A percentile compares a stretch with the other conserved stretches of the same genome.
Evolutionary conservation across 179 eudicot genomes (phyloP).

Genomic region (Dionaea muscipula): DNA sequence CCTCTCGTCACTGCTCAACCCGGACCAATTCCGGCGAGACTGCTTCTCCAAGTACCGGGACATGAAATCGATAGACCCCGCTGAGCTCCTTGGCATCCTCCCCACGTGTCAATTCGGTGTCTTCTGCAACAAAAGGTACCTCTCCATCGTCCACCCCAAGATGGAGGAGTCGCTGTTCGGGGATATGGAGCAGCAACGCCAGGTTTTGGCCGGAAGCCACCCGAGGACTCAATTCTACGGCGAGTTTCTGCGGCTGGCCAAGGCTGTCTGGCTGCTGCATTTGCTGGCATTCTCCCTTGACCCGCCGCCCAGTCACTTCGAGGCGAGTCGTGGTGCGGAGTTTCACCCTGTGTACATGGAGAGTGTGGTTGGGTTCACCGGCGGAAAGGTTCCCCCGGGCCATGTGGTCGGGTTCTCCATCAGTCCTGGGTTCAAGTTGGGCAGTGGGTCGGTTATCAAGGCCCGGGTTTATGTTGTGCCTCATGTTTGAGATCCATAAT

Average conservation of each 20-base stretch:
- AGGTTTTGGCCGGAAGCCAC: constrained; percentile 44
- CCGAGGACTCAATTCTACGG: constrained; percentile 61
- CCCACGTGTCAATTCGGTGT: constrained; percentile 75
- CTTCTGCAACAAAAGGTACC: constrained; percentile 66
- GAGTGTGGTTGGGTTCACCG: constrained; percentile 46
- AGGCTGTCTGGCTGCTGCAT: constrained; percentile 80
- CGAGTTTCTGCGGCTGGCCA: constrained; percentile 54
- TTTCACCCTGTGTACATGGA: constrained; percentile 68
- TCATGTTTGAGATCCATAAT: constrained; percentile 14
- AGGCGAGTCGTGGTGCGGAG: constrained; percentile 65
- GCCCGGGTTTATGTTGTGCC: constrained; percentile 67
- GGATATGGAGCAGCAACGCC: constrained; percentile 54
- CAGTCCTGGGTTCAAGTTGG: constrained; percentile 75
- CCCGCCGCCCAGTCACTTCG: constrained; percentile 74
- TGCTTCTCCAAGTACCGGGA: constrained; percentile 76
- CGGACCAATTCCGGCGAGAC: constrained; percentile 60
- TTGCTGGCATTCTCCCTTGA: constrained; percentile 71
- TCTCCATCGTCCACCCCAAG: constrained; percentile 64
- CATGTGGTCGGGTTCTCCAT: constrained; percentile 65
- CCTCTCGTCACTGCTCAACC: constrained; percentile 69
- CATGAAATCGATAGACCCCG: constrained; percentile 89
- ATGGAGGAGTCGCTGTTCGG: constrained; percentile 85
- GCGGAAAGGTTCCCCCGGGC: constrained; percentile 24
- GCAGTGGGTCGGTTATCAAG: constrained; percentile 46
- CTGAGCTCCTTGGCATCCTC: constrained; percentile 73